Evolutionary conservation across 176 grass and related monocot genomes (phyloP).

Genomic region (Luzula sylvatica): DNA sequence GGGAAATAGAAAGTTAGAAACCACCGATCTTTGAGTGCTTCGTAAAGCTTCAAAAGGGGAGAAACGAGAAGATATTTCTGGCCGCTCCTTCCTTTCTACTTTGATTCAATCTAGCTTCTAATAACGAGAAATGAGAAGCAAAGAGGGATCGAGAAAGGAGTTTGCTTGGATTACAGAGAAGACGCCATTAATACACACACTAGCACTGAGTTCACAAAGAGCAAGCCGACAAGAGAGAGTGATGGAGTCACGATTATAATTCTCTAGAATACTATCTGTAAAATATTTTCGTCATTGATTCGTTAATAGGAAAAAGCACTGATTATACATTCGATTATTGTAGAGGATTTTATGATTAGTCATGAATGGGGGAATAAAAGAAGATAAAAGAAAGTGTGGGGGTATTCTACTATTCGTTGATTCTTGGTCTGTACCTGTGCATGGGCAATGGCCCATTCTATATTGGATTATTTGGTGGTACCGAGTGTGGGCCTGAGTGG

Average conservation of each 20-base stretch:
- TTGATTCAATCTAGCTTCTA: not conserved
- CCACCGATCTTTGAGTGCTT: not conserved
- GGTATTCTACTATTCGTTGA: no score
- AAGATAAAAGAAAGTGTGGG: no score
- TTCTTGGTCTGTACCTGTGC: no score
- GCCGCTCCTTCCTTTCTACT: not conserved
- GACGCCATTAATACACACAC: conserved; percentile 7
- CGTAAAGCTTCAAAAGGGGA: conserved; percentile 10
- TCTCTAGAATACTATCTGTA: not conserved
- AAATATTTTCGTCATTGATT: not conserved
- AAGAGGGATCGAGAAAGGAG: not conserved
- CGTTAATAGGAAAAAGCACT: no score
- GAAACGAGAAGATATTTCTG: not conserved
- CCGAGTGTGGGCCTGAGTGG: no score
- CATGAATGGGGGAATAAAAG: no score
- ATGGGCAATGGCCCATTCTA: no score
- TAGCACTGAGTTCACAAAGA: not conserved
- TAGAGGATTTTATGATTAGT: no score
- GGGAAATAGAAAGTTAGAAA: not conserved
- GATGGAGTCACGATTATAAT: not conserved
- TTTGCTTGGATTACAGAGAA: conserved; percentile 8
- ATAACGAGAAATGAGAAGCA: not conserved
- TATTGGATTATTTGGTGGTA: no score
- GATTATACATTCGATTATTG: no score
- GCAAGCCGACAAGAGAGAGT: not conserved